Evolutionary conservation across 208 protist genomes (phyloP), one percentile per base, ranked within the genome.

Genomic region (Trypanosomatidae sp.): DNA sequence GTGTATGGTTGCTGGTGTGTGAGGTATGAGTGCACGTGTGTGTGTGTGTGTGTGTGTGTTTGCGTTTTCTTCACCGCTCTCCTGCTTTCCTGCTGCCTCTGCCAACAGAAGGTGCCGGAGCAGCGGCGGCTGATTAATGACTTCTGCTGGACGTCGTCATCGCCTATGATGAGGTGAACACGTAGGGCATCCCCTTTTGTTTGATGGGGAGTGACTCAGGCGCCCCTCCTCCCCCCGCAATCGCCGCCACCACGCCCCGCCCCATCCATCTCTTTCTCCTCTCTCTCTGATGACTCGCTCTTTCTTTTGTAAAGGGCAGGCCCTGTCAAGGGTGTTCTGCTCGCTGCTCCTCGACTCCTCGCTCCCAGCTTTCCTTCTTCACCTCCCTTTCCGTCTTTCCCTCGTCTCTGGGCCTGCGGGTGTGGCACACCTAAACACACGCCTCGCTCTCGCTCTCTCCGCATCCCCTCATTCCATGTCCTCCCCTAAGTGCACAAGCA

Each of bases 1-100:
- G 28, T 44, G 59, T 13, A 22, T 64, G 13, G 10, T 36, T 22
- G 59, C 36, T 43, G 59, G 13, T 64, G 58, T 62, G 33, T 41
- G 17, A 33, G 39, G 33, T 36, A 15, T 44, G 8, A 13, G 59
- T 30, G 62, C 30, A 41, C 49, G 41, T 30, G 41, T 49, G 41
- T 66, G 6, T 66, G 33, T 68, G 39, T 68, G 6, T 44, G 33
- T 62, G 59, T 64, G 41, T 64, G 28, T 64, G 36, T 3, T 25
- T 22, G 39, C 19, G 62, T 33, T 25, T 50, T 41, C 33, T 33
- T 33, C 62, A 66, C 22, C 22, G n/a, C 15, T 66, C 41, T 49
- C 62, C 13, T 30, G n/a, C 6, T 33, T 41, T 49, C 62, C 30
- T 66, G 4, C n/a, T 0, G 10, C 10, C 28, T 25, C 33, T 12